Conservation (phyloP, 192 early-diverging fungal species). For the Linnemannia schmuckeri region DNA sequence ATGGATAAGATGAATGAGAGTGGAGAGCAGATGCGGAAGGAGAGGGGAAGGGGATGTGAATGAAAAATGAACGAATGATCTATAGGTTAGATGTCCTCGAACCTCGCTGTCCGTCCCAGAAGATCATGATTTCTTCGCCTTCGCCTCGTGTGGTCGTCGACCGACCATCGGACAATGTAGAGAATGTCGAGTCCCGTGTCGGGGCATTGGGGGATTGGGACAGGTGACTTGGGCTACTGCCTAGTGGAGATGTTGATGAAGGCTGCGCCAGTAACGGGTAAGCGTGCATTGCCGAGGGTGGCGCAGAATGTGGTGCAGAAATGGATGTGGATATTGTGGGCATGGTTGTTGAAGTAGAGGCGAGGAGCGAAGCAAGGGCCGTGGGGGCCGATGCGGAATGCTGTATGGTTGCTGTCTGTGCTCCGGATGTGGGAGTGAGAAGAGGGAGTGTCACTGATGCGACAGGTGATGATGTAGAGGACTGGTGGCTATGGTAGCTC, state of each 20-base stretch:
- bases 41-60: neutral
- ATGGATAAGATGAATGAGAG: too few species aligned
- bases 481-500: neutral
- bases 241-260: neutral
- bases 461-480: neutral
- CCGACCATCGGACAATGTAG: constrained; percentile 28
- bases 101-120: constrained; percentile 44
- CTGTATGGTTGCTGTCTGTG: neutral
- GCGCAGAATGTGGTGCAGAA: neutral
- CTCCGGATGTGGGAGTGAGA: neutral
- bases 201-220: neutral
- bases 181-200: constrained; percentile 33
- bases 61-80: neutral
- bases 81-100: constrained; percentile 19
- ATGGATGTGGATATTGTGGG: neutral
- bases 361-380: constrained; percentile 8
- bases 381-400: constrained; percentile 4
- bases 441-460: neutral
- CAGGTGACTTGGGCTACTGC: neutral
- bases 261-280: neutral
- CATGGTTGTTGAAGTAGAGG: constrained; percentile 1
- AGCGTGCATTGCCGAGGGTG: neutral
- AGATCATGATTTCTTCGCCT: constrained; percentile 54
- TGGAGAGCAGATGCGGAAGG: too few species aligned
- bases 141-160: constrained; percentile 31